These are phyloP conservation scores for Cucumis hystrix DNA, from an alignment of 306 rosid genomes.

Conservation along the genomic window DNA sequence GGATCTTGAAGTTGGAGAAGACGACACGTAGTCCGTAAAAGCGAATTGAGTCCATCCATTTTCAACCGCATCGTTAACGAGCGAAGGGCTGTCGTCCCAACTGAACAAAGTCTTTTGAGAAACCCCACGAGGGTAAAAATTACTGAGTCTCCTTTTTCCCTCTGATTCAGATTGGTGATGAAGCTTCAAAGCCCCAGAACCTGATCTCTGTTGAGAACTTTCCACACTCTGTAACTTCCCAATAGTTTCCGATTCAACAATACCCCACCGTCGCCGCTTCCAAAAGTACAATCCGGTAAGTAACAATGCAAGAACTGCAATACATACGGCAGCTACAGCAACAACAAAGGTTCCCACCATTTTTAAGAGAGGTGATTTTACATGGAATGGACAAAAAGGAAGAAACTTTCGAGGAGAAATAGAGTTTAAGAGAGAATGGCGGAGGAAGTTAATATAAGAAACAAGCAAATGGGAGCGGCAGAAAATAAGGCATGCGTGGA, in stretches of 20 bases:
- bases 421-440: background rate
- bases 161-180: conserved; percentile 20
- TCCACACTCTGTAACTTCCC: background rate
- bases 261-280: conserved; percentile 4
- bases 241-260: background rate
- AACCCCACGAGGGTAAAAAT: conserved; percentile 28
- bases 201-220: conserved; percentile 14
- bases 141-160: conserved; percentile 21
- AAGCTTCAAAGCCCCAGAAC: conserved; percentile 9
- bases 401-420: background rate
- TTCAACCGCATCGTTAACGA: conserved; percentile 72
- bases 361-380: background rate
- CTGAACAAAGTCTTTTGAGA: conserved; percentile 42
- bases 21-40: conserved; percentile 26
- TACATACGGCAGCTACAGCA: conserved; percentile 13
- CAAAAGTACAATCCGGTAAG: conserved; percentile 8
- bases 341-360: conserved; percentile 33
- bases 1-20: conserved; percentile 36
- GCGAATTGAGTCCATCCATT: conserved; percentile 89
- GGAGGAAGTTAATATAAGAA: background rate
- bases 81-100: conserved; percentile 66
- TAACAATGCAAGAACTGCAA: conserved; percentile 7
- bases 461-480: background rate
- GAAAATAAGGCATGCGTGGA: conserved; percentile 30
- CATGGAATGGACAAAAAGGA: background rate